Base-by-base conservation (phyloP, 2,329 filamentous ascomycete species). In the Diaporthe eres region DNA sequence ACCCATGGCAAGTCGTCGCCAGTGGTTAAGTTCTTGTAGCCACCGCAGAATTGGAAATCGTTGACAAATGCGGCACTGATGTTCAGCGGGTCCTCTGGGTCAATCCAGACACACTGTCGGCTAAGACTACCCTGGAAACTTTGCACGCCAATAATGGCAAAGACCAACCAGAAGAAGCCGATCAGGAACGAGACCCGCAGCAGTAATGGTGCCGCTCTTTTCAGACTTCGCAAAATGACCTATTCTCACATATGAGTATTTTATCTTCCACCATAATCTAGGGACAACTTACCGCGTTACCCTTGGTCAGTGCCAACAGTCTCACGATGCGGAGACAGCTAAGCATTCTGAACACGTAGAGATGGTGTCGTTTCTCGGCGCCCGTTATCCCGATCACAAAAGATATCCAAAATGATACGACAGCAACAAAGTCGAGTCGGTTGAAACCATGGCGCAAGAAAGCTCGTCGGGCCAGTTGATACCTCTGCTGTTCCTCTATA, bases 381-480 rank as follows among this genome's bases (percentile, higher is more conserved):
- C 93, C 92, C 15, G 90, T 89, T 25, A 96, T 85, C 44, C 92
- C 91, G 70, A 99, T 87, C 15, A 91, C 83, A 80, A 98, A 97
- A 1, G 95, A 93, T 75, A 98, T 93, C 97, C 97, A 99, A 84
- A 95, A 99, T 0, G 96, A 94, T n/a, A 97, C 88, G 10, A 99
- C 94, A 2, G 97, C 97, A 72, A 99, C 88, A 83, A 98, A 98
- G 83, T 99, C 97, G 15, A 98, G 89, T 71, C 97, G 92, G 82
- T 98, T 98, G 86, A 99, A 99, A 0, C 95, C 96, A 84, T 99
- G 97, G 22, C 97, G 92, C 74, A 99, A 86, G 83, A 98, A 98
- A 1, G 97, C 97, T 77, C 97, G 92, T 72, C 97, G 93, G 22
- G 97, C 96, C 73, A 99, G 89, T 78, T 98, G 93, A 79, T 93